phyloP scores from a whole-genome alignment of 257 asterid species.

The Prunella vulgaris region DNA sequence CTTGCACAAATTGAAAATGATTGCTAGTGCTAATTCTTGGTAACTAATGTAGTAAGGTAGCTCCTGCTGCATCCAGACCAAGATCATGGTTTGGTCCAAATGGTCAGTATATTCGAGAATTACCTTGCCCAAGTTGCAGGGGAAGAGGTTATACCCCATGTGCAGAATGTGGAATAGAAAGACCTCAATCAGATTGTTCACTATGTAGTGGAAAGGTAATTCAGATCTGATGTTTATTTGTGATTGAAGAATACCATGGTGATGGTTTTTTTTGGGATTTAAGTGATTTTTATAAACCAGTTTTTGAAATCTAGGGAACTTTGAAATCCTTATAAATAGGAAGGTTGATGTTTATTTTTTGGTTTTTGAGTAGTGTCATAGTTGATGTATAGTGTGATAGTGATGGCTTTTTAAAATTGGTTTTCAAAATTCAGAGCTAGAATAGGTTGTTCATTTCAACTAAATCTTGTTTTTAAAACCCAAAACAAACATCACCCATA shows the following conservation, averaged over 20 bases:
- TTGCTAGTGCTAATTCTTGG: conserved; percentile 1
- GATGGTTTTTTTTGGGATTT: no score
- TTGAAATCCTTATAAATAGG: no score
- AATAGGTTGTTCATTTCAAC: no score
- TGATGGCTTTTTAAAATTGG: no score
- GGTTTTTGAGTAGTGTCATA: no score
- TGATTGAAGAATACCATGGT: not conserved
- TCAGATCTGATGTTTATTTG: not conserved
- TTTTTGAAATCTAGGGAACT: no score
- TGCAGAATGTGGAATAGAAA: conserved; percentile 79
- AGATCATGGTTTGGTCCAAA: conserved; percentile 98
- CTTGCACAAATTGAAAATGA: conserved; percentile 3
- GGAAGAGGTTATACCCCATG: conserved; percentile 96
- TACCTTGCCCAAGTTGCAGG: conserved; percentile 94
- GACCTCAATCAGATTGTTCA: conserved; percentile 80
- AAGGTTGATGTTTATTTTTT: no score
- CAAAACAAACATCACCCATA: not conserved
- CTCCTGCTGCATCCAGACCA: conserved; percentile 55
- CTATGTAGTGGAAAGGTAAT: conserved; percentile 76
- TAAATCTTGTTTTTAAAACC: no score
- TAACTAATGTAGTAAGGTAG: conserved; percentile 41
- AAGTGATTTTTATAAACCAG: no score
- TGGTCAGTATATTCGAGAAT: conserved; percentile 86
- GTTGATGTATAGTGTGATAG: no score
- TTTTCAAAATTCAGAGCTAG: no score